phyloP scores from a whole-genome alignment of 2,329 filamentous ascomycete species.

The Colletotrichum tropicicola region DNA sequence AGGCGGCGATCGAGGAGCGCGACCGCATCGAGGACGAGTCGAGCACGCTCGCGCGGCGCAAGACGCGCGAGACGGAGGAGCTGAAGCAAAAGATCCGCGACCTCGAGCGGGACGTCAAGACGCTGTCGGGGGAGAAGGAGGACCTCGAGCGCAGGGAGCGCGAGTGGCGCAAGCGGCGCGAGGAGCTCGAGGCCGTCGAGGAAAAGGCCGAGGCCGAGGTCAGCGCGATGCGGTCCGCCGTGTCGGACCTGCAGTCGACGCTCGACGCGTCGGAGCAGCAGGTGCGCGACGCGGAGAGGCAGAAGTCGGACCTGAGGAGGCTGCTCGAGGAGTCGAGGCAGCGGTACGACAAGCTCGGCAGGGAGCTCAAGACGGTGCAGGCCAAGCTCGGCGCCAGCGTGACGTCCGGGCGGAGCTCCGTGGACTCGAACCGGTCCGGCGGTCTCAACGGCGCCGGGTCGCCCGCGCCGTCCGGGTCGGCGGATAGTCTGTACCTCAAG shows the following conservation, averaged over 20 bases:
- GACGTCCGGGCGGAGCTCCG: constrained; percentile 50
- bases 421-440: constrained; percentile 56
- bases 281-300: constrained; percentile 83
- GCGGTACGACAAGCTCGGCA: constrained; percentile 82
- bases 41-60: constrained; percentile 77
- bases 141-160: constrained; percentile 78
- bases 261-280: constrained; percentile 90
- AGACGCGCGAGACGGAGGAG: constrained; percentile 87
- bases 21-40: constrained; percentile 94
- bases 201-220: constrained; percentile 77
- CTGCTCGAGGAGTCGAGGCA: constrained; percentile 81
- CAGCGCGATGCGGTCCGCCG: constrained; percentile 78
- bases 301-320: constrained; percentile 78
- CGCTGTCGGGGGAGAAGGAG: constrained; percentile 77
- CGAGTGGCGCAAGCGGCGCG: constrained; percentile 77
- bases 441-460: constrained; percentile 41
- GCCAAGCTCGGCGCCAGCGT: constrained; percentile 47
- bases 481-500: constrained; percentile 76
- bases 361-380: constrained; percentile 66
- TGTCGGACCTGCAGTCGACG: constrained; percentile 79
- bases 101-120: constrained; percentile 79
- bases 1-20: constrained; percentile 90
- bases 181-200: constrained; percentile 78
- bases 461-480: constrained; percentile 30
- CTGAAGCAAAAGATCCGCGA: constrained; percentile 82